These are phyloP conservation scores for Claviceps citrina DNA, from an alignment of 2,329 filamentous ascomycete species.

Conservation along the genomic window DNA sequence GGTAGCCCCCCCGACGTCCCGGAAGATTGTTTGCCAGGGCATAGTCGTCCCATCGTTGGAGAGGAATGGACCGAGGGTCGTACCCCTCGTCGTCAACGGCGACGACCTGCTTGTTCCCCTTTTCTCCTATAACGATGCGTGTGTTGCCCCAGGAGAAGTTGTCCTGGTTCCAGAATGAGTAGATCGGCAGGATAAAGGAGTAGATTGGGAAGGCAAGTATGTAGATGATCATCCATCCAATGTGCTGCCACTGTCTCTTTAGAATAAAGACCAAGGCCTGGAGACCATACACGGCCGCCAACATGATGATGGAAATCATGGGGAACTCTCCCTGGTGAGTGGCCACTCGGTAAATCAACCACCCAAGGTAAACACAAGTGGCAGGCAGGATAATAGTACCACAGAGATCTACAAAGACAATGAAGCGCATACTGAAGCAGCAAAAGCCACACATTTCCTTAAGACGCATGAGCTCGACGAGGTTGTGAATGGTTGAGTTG, in stretches of 20 bases:
- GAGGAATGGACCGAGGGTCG: conserved; percentile 80
- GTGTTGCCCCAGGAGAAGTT: conserved; percentile 99
- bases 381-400: conserved; percentile 86
- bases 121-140: conserved; percentile 88
- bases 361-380: conserved; percentile 72
- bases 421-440: conserved; percentile 94
- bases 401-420: conserved; percentile 86
- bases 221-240: conserved; percentile 99
- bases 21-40: conserved; percentile 74
- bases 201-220: conserved; percentile 90
- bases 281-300: conserved; percentile 85
- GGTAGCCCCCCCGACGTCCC: conserved; percentile 62
- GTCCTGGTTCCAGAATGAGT: conserved; percentile 99
- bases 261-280: conserved; percentile 93
- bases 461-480: conserved; percentile 77
- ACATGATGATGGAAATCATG: conserved; percentile 71
- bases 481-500: conserved; percentile 95
- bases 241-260: conserved; percentile 94
- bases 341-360: conserved; percentile 68
- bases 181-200: conserved; percentile 77
- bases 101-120: conserved; percentile 78
- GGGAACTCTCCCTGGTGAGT: conserved; percentile 61
- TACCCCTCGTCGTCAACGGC: conserved; percentile 74
- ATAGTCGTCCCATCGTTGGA: conserved; percentile 97
- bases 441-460: conserved; percentile 97